Evolutionary conservation across 2,329 filamentous ascomycete genomes (phyloP).

Genomic region (Trichoderma citrinoviride): DNA sequence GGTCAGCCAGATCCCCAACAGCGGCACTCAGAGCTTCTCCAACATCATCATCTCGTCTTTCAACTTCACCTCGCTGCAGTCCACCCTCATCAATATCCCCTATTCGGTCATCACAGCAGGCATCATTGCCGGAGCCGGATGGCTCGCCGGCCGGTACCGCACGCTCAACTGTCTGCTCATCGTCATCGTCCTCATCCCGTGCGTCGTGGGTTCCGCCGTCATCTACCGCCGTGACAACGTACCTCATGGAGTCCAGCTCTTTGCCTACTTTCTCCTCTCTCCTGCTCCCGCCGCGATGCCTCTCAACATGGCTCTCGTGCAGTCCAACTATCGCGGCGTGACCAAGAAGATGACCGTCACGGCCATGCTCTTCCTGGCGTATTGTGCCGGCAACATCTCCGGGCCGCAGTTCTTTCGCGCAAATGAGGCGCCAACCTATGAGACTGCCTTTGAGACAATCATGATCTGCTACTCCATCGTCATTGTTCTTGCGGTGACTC

Average conservation of each 20-base stretch:
- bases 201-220: slow-evolving; percentile 51
- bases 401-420: slow-evolving; percentile 55
- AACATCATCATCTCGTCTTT: slow-evolving; percentile 57
- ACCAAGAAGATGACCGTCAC: slow-evolving; percentile 62
- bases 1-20: slow-evolving; percentile 59
- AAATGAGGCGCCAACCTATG: slow-evolving; percentile 49
- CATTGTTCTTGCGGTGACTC: slow-evolving; percentile 41
- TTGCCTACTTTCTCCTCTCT: slow-evolving; percentile 57
- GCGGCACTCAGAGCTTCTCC: slow-evolving; percentile 58
- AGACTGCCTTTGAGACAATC: slow-evolving; percentile 54
- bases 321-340: slow-evolving; percentile 55
- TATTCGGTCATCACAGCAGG: slow-evolving; percentile 52
- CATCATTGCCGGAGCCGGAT: slow-evolving; percentile 49
- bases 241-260: slow-evolving; percentile 46
- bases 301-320: slow-evolving; percentile 53
- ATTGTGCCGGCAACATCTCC: slow-evolving; percentile 55
- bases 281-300: slow-evolving; percentile 54
- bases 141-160: slow-evolving; percentile 50
- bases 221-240: slow-evolving; percentile 48
- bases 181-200: slow-evolving; percentile 48
- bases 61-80: slow-evolving; percentile 53
- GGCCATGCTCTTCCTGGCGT: slow-evolving; percentile 53
- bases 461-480: slow-evolving; percentile 55
- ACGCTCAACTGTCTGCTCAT: slow-evolving; percentile 53
- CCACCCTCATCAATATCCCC: slow-evolving; percentile 57